Conservation (phyloP, 2,329 filamentous ascomycete genomes). For the Akanthomyces muscarius region DNA sequence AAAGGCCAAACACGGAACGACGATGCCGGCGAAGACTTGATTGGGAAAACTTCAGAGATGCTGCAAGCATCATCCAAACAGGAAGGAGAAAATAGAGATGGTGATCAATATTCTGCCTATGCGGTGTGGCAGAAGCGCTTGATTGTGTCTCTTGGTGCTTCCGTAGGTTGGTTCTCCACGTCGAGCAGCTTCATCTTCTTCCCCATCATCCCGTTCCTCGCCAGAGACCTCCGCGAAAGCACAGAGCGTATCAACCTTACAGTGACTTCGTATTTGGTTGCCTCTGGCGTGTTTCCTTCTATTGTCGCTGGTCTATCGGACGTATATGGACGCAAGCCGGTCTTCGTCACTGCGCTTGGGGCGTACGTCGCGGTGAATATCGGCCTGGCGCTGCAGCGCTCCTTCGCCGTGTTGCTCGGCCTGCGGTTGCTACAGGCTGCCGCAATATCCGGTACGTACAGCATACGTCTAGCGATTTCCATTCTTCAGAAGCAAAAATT, state of each 20-base stretch:
- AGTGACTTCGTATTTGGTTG: conserved; percentile 38
- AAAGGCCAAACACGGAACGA: no score
- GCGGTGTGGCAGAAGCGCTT: conserved; percentile 18
- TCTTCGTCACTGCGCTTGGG: conserved; percentile 41
- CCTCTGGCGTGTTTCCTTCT: conserved; percentile 34
- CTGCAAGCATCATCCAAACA: no score
- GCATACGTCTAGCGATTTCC: not conserved
- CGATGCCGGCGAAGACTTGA: no score
- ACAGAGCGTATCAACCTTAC: conserved; percentile 31
- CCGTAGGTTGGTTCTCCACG: conserved; percentile 25
- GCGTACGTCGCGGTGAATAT: conserved; percentile 42
- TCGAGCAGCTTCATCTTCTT: conserved; percentile 27
- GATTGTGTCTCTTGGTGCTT: conserved; percentile 20
- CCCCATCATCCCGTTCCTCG: conserved; percentile 23
- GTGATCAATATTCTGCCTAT: conserved; percentile 15
- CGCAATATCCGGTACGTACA: conserved; percentile 34
- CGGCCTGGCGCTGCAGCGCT: conserved; percentile 38
- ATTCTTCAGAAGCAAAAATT: not conserved
- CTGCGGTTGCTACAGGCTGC: conserved; percentile 44
- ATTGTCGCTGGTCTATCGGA: conserved; percentile 30
- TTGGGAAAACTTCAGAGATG: no score
- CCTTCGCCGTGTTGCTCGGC: conserved; percentile 39
- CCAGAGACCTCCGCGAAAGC: conserved; percentile 22
- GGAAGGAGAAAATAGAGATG: no score
- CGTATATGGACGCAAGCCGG: conserved; percentile 40